These are phyloP conservation scores for Caryopteris hybrid DNA, from an alignment of 305 asterid genomes.

Conservation along the genomic window DNA sequence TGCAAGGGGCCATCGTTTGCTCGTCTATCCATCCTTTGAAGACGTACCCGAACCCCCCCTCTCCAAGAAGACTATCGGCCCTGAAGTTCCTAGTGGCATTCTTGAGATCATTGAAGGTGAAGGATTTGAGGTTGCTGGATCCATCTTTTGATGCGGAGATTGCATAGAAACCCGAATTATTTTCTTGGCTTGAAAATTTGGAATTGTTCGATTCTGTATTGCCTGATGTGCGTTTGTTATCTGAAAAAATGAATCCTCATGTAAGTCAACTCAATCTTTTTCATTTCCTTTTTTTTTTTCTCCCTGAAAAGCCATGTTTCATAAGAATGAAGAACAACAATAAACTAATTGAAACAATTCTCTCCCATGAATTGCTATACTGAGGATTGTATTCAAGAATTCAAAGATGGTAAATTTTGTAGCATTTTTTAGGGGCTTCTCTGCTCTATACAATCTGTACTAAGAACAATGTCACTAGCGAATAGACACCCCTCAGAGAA, in stretches of 20 bases:
- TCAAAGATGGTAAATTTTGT: no score
- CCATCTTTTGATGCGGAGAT: conserved; percentile 15
- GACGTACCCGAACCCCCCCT: conserved; percentile 76
- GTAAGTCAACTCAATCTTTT: not conserved
- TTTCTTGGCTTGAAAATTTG: conserved; percentile 12
- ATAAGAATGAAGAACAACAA: not conserved
- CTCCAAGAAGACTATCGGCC: conserved; percentile 71
- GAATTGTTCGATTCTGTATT: conserved; percentile 12
- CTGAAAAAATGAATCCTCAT: conserved; percentile 22
- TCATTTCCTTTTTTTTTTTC: not conserved
- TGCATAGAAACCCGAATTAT: conserved; percentile 12
- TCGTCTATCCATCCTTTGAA: conserved; percentile 87
- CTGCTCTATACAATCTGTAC: not conserved
- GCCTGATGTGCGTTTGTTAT: conserved; percentile 21
- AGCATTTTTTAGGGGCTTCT: not conserved
- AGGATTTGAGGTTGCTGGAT: conserved; percentile 52
- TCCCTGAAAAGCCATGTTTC: not conserved
- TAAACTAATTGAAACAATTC: no score
- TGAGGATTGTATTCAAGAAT: no score
- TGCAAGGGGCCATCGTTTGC: conserved; percentile 49
- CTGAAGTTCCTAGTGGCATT: conserved; percentile 66
- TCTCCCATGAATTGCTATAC: no score
- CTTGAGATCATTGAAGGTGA: conserved; percentile 58
- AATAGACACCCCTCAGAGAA: no score
- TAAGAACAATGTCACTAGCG: not conserved